Percentiles rank a stretch among this genome's conserved stretches.
Evolutionary conservation across 805 yeast genomes (phyloP).

Genomic region (Metschnikowia santaceciliae): DNA sequence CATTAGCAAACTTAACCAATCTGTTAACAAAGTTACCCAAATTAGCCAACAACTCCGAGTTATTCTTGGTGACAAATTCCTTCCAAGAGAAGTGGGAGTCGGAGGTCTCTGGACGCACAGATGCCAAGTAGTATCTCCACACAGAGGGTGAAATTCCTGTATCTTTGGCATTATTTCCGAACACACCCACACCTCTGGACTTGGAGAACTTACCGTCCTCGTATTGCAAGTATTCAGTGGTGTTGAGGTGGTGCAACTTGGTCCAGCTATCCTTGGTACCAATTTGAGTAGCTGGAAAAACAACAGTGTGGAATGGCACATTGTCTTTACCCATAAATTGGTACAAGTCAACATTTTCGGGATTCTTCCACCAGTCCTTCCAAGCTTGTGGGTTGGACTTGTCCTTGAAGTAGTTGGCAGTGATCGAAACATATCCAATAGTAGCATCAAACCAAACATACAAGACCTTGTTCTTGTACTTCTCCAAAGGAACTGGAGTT

Average conservation of each 20-base stretch:
- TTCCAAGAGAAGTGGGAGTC: conserved; percentile 98
- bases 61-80: conserved; percentile 91
- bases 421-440: conserved; percentile 93
- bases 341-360: conserved; percentile 81
- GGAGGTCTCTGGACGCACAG: conserved; percentile 90
- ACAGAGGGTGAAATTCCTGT: conserved; percentile 89
- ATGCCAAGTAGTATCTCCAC: conserved; percentile 94
- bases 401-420: conserved; percentile 71
- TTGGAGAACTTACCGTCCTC: conserved; percentile 98
- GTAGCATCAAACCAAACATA: conserved; percentile 99
- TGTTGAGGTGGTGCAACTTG: conserved; percentile 80
- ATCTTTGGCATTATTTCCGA: conserved; percentile 95
- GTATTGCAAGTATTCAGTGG: conserved; percentile 95
- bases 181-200: conserved; percentile 96
- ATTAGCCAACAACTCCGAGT: conserved; percentile 90
- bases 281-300: conserved; percentile 88
- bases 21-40: conserved; percentile 96
- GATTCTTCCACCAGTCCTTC: conserved; percentile 92
- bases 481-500: conserved; percentile 91
- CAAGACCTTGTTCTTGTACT: conserved; percentile 81
- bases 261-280: conserved; percentile 93
- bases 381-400: conserved; percentile 55
- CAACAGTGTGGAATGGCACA: conserved; percentile 97
- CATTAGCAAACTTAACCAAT: conserved; percentile 80
- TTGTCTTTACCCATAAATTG: conserved; percentile 99